These are phyloP conservation scores for Amylostereum chailletii DNA, from an alignment of 1,284 basidiomycete genomes.

Conservation along the genomic window DNA sequence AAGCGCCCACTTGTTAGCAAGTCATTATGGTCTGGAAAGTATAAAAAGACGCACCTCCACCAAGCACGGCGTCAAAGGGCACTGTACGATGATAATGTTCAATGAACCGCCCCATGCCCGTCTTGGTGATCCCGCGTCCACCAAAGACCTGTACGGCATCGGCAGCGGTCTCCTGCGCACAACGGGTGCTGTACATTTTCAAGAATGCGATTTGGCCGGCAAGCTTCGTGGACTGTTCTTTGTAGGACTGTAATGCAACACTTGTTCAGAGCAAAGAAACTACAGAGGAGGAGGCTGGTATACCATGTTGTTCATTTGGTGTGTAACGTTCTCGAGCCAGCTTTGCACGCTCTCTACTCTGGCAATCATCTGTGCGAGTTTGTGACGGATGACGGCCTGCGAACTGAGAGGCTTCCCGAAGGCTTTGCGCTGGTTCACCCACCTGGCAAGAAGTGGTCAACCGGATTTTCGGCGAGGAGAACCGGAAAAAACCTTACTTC, in stretches of 20 bases:
- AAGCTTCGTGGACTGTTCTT: conserved; percentile 22
- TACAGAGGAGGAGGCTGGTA: conserved; percentile 1
- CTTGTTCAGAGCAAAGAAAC: neutral
- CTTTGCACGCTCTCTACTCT: conserved; percentile 74
- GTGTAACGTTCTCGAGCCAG: conserved; percentile 86
- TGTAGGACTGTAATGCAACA: neutral
- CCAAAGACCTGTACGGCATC: conserved; percentile 80
- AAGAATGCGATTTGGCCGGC: conserved; percentile 61
- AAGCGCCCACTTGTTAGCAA: too few species aligned
- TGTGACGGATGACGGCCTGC: conserved; percentile 78
- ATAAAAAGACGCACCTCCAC: conserved; percentile 38
- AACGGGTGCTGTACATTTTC: conserved; percentile 65
- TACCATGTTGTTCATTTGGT: conserved; percentile 89
- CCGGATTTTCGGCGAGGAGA: neutral
- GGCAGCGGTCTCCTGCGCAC: conserved; percentile 64
- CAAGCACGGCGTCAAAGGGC: conserved; percentile 59
- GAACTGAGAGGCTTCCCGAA: conserved; percentile 80
- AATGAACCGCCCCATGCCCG: conserved; percentile 64
- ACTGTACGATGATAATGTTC: conserved; percentile 61
- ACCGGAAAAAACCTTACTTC: conserved; percentile 31
- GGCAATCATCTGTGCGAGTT: conserved; percentile 81
- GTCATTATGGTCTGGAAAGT: too few species aligned
- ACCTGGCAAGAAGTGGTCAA: conserved; percentile 19
- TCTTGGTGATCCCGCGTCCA: conserved; percentile 70
- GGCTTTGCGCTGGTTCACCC: conserved; percentile 74